Evolutionary conservation across 371 early-diverging fungal genomes (phyloP).

Genomic region (Rhizomucor miehei): DNA sequence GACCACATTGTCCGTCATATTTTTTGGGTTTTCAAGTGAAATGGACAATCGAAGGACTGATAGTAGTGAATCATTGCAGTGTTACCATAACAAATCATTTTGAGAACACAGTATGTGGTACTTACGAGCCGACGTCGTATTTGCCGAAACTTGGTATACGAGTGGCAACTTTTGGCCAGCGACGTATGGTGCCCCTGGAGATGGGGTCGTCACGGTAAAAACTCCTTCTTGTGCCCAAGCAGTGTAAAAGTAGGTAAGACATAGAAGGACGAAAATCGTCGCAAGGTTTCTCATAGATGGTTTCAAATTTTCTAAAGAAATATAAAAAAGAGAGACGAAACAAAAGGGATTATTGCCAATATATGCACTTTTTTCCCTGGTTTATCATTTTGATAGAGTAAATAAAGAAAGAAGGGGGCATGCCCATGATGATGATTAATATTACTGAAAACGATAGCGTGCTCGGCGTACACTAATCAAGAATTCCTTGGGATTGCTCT

Average conservation of each 20-base stretch:
- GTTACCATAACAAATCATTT: conserved; percentile 1
- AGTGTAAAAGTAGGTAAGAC: no score
- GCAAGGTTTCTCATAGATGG: no score
- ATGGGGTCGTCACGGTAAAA: conserved; percentile 29
- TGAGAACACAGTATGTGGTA: no score
- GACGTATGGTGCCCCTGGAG: conserved; percentile 30
- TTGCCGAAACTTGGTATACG: conserved; percentile 27
- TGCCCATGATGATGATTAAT: no score
- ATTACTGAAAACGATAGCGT: conserved; percentile 33
- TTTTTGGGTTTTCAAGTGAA: conserved; percentile 8
- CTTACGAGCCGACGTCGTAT: conserved; percentile 27
- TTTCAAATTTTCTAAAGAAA: no score
- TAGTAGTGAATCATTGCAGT: neutral
- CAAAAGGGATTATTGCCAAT: no score
- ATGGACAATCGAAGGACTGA: conserved; percentile 27
- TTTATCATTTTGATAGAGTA: no score
- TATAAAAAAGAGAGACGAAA: no score
- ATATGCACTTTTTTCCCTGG: no score
- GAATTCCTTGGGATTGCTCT: conserved; percentile 42
- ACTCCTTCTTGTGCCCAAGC: no score
- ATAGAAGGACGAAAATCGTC: no score
- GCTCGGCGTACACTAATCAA: conserved; percentile 52
- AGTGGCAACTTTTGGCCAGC: conserved; percentile 39
- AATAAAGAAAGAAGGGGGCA: no score
- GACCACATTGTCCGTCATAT: conserved; percentile 13